Percentiles rank a stretch among this genome's conserved stretches.
Evolutionary conservation across 257 asterid species (phyloP).

Genomic region (Handroanthus guayacan): DNA sequence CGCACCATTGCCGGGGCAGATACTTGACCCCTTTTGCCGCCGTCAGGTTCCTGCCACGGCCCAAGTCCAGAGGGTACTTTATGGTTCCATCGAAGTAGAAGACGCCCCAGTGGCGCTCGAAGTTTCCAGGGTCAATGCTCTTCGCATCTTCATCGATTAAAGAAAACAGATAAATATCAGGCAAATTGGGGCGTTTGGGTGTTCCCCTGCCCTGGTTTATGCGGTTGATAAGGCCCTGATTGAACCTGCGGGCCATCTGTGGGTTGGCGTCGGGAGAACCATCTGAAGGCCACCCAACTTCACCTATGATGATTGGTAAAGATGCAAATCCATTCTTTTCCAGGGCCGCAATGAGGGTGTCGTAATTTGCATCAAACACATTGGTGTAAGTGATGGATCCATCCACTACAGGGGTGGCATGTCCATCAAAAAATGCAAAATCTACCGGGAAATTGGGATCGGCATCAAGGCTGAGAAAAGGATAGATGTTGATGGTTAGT

Average conservation of each 20-base stretch:
- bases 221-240: slow-evolving; percentile 71
- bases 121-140: slow-evolving; percentile 77
- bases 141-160: slow-evolving; percentile 80
- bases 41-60: slow-evolving; percentile 60
- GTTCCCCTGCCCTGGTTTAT: slow-evolving; percentile 67
- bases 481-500: slow-evolving; percentile 81
- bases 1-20: slow-evolving; percentile 79
- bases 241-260: slow-evolving; percentile 68
- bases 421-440: slow-evolving; percentile 82
- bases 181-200: slow-evolving; percentile 66
- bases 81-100: slow-evolving; percentile 76
- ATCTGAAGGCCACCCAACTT: slow-evolving; percentile 93
- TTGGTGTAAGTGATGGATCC: slow-evolving; percentile 67
- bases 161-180: slow-evolving; percentile 71
- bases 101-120: slow-evolving; percentile 94
- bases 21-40: slow-evolving; percentile 85
- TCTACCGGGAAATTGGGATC: slow-evolving; percentile 78
- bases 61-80: slow-evolving; percentile 68
- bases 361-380: slow-evolving; percentile 91
- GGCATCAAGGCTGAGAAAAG: slow-evolving; percentile 79
- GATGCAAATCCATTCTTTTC: slow-evolving; percentile 73
- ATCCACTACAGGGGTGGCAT: slow-evolving; percentile 66
- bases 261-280: slow-evolving; percentile 68
- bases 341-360: slow-evolving; percentile 77
- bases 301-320: slow-evolving; percentile 77